Percentiles rank a stretch among this genome's conserved stretches.
phyloP scores from a whole-genome alignment of 352 stramenopile species.

The Globisporangium recalcitrans region DNA sequence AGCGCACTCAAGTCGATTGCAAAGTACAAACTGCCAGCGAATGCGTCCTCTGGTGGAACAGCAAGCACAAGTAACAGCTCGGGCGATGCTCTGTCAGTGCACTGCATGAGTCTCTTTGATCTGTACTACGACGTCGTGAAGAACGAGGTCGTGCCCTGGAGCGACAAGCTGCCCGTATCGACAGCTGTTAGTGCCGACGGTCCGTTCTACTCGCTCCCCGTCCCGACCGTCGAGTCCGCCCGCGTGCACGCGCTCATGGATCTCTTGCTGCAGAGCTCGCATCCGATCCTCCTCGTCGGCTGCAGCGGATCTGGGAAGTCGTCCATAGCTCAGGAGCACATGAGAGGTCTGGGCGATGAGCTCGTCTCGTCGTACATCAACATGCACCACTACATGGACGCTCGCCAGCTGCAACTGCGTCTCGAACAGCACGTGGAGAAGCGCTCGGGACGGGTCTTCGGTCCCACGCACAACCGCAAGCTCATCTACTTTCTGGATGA shows the following conservation, averaged over 20 bases:
- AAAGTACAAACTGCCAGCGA: conserved; percentile 65
- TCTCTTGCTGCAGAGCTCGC: conserved; percentile 36
- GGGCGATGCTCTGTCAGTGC: background rate
- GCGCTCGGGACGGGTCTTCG: conserved; percentile 78
- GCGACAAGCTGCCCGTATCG: conserved; percentile 44
- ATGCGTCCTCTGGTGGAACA: no score
- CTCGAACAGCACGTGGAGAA: conserved; percentile 87
- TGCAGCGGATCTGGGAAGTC: conserved; percentile 84
- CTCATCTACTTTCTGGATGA: conserved; percentile 90
- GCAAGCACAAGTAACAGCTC: no score
- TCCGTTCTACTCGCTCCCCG: conserved; percentile 55
- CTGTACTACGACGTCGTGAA: conserved; percentile 61
- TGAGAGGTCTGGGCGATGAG: conserved; percentile 66
- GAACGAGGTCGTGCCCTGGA: conserved; percentile 80
- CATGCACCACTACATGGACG: conserved; percentile 88
- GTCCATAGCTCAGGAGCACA: conserved; percentile 62
- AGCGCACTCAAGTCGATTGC: conserved; percentile 49
- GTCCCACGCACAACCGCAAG: conserved; percentile 68
- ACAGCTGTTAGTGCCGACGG: conserved; percentile 26
- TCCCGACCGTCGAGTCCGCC: conserved; percentile 76
- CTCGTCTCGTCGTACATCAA: conserved; percentile 49
- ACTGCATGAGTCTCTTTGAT: conserved; percentile 61
- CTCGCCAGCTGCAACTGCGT: conserved; percentile 61
- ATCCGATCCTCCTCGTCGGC: conserved; percentile 78
- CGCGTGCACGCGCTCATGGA: conserved; percentile 61